Evolutionary conservation across 2,329 filamentous ascomycete species (phyloP).

Genomic region (Elsinoe fawcettii): DNA sequence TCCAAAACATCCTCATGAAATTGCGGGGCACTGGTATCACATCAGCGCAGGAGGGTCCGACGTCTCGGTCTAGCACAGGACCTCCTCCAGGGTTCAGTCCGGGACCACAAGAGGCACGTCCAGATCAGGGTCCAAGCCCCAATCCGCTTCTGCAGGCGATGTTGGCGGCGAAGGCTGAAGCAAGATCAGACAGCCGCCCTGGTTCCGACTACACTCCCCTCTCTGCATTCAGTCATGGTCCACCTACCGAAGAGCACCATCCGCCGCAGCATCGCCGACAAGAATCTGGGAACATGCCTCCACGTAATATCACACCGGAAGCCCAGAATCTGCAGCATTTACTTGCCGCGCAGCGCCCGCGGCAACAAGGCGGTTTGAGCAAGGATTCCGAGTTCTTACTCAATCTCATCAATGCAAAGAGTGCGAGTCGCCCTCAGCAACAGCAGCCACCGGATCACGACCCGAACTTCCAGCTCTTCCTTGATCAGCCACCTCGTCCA

Average conservation of each 20-base stretch:
- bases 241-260: not conserved
- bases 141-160: conserved; percentile 7
- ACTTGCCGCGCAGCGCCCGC: conserved; percentile 35
- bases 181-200: conserved; percentile 4
- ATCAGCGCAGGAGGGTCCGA: not conserved
- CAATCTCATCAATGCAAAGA: conserved; percentile 61
- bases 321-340: conserved; percentile 28
- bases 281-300: conserved; percentile 6
- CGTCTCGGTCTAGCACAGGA: not conserved
- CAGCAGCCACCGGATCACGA: conserved; percentile 22
- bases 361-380: conserved; percentile 40
- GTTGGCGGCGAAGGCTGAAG: conserved; percentile 3
- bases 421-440: conserved; percentile 30
- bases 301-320: conserved; percentile 17
- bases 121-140: not conserved
- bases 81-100: conserved; percentile 1
- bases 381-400: conserved; percentile 75
- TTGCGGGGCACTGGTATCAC: not conserved
- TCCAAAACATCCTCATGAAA: conserved; percentile 34
- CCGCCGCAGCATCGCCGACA: conserved; percentile 4
- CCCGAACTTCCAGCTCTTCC: conserved; percentile 31
- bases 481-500: conserved; percentile 24
- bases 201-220: not conserved
- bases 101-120: not conserved
- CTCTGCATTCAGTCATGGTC: not conserved